Evolutionary conservation across 1,139 yeast species (phyloP).

Genomic region (Saccharomyces hybrid): DNA sequence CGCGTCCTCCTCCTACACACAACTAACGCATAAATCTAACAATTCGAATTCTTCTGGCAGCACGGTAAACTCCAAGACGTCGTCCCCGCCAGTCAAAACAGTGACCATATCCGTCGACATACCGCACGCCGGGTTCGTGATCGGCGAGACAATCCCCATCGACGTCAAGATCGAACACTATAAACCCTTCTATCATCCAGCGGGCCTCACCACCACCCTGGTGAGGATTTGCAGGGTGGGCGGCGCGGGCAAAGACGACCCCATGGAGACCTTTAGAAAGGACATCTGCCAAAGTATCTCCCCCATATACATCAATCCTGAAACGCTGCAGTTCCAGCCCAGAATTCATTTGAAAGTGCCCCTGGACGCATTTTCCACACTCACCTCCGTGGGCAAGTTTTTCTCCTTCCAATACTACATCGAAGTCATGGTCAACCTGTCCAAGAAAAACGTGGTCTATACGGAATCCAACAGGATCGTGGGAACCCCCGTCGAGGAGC

Average conservation of each 20-base stretch:
- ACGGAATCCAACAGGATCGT: conserved; percentile 25
- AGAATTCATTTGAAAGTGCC: conserved; percentile 67
- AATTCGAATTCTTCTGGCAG: conserved; percentile 15
- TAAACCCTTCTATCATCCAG: conserved; percentile 61
- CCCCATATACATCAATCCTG: conserved; percentile 75
- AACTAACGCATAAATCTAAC: conserved; percentile 15
- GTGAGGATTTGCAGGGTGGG: conserved; percentile 76
- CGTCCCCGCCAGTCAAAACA: conserved; percentile 5
- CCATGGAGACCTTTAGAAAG: conserved; percentile 72
- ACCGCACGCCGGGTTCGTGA: conserved; percentile 61
- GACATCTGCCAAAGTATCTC: conserved; percentile 72
- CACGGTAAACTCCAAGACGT: conserved; percentile 11
- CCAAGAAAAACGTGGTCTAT: conserved; percentile 37
- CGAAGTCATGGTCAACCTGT: conserved; percentile 70
- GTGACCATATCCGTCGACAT: conserved; percentile 44
- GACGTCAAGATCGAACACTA: conserved; percentile 60
- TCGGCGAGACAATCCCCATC: conserved; percentile 75
- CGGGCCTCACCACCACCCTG: conserved; percentile 71
- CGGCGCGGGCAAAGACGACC: conserved; percentile 49
- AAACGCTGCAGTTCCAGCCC: conserved; percentile 48
- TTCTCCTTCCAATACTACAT: conserved; percentile 80
- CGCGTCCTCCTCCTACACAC: conserved; percentile 20
- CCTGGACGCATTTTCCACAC: conserved; percentile 79
- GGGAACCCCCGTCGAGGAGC: conserved; percentile 8
- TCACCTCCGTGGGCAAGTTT: conserved; percentile 54